A percentile compares a stretch with the other conserved stretches of the same genome.
Evolutionary conservation across 2,329 filamentous ascomycete genomes (phyloP).

Genomic region (Sclerotinia minor): DNA sequence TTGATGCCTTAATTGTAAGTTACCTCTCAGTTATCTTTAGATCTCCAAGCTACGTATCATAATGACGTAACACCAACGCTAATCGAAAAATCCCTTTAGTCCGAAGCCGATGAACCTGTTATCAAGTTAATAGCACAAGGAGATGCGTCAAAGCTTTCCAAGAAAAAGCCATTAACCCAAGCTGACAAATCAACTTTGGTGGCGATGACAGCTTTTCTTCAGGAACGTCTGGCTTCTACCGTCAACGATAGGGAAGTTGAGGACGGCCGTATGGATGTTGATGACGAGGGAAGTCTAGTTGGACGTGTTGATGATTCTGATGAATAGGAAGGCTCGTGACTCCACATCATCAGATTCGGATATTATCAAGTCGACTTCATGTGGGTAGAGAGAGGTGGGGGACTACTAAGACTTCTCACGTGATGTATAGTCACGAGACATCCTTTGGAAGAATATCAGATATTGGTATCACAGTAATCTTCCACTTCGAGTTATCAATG

Average conservation of each 20-base stretch:
- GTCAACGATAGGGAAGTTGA: background rate
- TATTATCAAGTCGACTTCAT: background rate
- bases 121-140: conserved; percentile 43
- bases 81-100: conserved; percentile 40
- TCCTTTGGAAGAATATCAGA: background rate
- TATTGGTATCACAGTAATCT: background rate
- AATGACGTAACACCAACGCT: conserved; percentile 23
- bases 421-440: background rate
- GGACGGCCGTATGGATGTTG: background rate
- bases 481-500: background rate
- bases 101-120: conserved; percentile 47
- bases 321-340: background rate
- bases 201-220: conserved; percentile 33
- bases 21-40: background rate
- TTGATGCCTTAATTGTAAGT: conserved; percentile 64
- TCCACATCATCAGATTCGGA: background rate
- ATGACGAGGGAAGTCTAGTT: background rate
- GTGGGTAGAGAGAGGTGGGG: background rate
- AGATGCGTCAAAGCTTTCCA: conserved; percentile 31
- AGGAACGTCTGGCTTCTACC: conserved; percentile 27
- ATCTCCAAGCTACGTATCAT: conserved; percentile 1
- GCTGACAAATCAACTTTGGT: conserved; percentile 30
- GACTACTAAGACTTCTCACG: background rate
- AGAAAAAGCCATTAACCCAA: conserved; percentile 19
- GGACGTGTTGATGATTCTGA: background rate